Conservation (phyloP, 2,329 filamentous ascomycete species). For the Rutstroemia sp. region DNA sequence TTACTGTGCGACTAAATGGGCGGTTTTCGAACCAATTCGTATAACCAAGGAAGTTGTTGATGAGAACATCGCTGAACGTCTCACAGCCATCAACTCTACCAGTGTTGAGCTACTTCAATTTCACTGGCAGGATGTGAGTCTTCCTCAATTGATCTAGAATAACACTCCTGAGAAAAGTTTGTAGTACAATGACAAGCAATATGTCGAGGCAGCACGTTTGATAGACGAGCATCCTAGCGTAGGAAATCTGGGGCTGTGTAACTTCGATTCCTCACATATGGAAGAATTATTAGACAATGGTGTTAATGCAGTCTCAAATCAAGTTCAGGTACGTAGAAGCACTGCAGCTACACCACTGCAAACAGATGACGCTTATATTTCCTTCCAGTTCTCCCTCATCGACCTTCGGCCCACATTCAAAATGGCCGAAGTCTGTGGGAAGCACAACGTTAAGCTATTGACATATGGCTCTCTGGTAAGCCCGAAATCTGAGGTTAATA, state of each 20-base stretch:
- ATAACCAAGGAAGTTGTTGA: slow-evolving; percentile 28
- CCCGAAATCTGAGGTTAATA: not conserved
- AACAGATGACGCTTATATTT: not conserved
- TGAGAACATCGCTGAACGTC: slow-evolving; percentile 32
- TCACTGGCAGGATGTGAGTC: slow-evolving; percentile 35
- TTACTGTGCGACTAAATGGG: slow-evolving; percentile 37
- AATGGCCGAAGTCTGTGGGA: slow-evolving; percentile 32
- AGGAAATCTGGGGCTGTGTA: slow-evolving; percentile 33
- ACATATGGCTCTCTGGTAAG: slow-evolving; percentile 36
- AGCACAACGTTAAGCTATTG: slow-evolving; percentile 35
- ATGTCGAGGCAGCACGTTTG: slow-evolving; percentile 30
- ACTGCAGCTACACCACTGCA: too few relatives aligned
- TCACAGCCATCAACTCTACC: slow-evolving; percentile 27
- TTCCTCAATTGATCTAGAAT: not conserved
- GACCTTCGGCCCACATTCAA: slow-evolving; percentile 32
- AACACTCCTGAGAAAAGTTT: not conserved
- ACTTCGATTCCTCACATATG: slow-evolving; percentile 35
- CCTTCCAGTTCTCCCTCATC: slow-evolving; percentile 32
- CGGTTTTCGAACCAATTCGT: slow-evolving; percentile 33
- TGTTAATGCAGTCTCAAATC: slow-evolving; percentile 31
- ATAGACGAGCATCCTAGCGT: slow-evolving; percentile 31
- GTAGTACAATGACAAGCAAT: slow-evolving; percentile 33
- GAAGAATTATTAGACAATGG: slow-evolving; percentile 29
- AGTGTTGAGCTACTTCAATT: slow-evolving; percentile 36
- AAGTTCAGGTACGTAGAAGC: slow-evolving; percentile 28